Evolutionary conservation across 164 flowering plant genomes (phyloP).

Genomic region (Umbellularia californica): DNA sequence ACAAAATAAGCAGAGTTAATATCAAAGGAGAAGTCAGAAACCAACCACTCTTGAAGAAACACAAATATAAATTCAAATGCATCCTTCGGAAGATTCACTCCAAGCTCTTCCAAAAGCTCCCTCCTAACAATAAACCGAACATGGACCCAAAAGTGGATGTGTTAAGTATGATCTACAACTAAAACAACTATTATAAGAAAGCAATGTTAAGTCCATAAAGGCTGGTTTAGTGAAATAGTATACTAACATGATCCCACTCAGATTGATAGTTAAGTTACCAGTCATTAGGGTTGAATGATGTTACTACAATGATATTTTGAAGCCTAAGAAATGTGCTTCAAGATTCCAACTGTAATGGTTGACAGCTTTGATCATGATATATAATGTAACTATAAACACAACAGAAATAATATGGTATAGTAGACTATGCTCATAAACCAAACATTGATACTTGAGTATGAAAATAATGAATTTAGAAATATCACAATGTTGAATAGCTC

Average conservation of each 20-base stretch:
- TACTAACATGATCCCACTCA: background rate
- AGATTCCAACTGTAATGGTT: too few species aligned
- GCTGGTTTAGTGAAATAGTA: background rate
- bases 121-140: conserved; percentile 49
- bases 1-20: background rate
- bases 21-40: conserved; percentile 6
- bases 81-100: conserved; percentile 74
- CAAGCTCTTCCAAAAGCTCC: conserved; percentile 94
- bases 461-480: too few species aligned
- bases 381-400: too few species aligned
- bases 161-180: background rate
- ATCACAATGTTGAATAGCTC: too few species aligned
- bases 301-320: too few species aligned
- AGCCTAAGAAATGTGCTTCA: too few species aligned
- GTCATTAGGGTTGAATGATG: too few species aligned
- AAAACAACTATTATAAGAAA: background rate
- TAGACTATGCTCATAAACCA: too few species aligned
- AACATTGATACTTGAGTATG: too few species aligned
- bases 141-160: background rate
- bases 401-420: too few species aligned
- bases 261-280: too few species aligned
- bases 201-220: background rate
- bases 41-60: conserved; percentile 76
- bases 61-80: conserved; percentile 79
- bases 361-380: too few species aligned